A percentile compares a stretch with the other conserved stretches of the same genome.
phyloP scores from a whole-genome alignment of 2,329 filamentous ascomycete genomes.

The Emericellopsis atlantica region DNA sequence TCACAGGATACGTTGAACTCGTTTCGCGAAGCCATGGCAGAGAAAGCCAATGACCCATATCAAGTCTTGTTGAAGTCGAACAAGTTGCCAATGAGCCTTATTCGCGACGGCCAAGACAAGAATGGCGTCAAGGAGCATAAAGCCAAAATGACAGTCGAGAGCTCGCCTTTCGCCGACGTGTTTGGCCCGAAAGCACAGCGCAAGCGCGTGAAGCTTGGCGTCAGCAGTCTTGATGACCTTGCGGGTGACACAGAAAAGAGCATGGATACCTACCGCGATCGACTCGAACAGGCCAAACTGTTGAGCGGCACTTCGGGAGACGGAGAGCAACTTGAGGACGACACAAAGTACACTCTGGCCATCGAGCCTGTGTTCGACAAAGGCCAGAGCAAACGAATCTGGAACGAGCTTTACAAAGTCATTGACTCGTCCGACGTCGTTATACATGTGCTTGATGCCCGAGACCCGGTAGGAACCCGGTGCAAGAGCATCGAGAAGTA shows the following conservation, averaged over 20 bases:
- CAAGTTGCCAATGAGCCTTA: conserved; percentile 91
- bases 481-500: conserved; percentile 77
- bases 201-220: conserved; percentile 82
- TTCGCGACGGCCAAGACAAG: conserved; percentile 63
- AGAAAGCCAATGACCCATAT: conserved; percentile 83
- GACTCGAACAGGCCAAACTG: conserved; percentile 65
- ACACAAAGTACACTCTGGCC: conserved; percentile 40
- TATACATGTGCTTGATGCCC: conserved; percentile 84
- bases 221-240: conserved; percentile 70
- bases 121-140: conserved; percentile 86
- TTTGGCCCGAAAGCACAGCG: conserved; percentile 91
- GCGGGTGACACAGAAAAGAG: conserved; percentile 69
- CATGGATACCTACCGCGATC: conserved; percentile 70
- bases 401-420: conserved; percentile 93
- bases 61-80: conserved; percentile 92
- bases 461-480: conserved; percentile 80
- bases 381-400: conserved; percentile 89
- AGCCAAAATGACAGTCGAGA: conserved; percentile 88
- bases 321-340: conserved; percentile 34
- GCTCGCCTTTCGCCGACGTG: conserved; percentile 71
- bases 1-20: conserved; percentile 76
- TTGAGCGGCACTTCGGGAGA: conserved; percentile 57
- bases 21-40: conserved; percentile 85
- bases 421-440: conserved; percentile 94
- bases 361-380: conserved; percentile 84